phyloP scores from a whole-genome alignment of 1,284 basidiomycete genomes.

The Testicularia cyperi region DNA sequence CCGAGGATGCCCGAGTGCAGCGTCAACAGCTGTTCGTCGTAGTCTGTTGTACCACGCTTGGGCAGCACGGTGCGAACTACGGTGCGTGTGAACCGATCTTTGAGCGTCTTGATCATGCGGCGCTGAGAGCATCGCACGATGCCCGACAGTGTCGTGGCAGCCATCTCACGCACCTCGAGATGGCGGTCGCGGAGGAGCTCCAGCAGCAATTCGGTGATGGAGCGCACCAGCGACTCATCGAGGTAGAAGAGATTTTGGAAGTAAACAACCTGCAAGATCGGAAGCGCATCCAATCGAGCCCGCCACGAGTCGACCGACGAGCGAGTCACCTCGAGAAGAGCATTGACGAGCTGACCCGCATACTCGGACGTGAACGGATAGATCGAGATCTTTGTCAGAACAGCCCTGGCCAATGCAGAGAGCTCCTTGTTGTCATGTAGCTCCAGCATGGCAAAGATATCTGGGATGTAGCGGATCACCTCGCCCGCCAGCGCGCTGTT shows the following conservation, averaged over 20 bases:
- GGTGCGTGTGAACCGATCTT: constrained; percentile 40
- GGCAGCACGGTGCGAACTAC: constrained; percentile 64
- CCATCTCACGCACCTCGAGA: constrained; percentile 58
- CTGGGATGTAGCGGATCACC: constrained; percentile 52
- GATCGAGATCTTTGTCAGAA: constrained; percentile 50
- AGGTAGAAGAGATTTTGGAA: constrained; percentile 58
- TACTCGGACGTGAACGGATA: constrained; percentile 43
- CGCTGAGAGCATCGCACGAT: constrained; percentile 91
- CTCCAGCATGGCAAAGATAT: constrained; percentile 56
- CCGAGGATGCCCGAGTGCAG: constrained; percentile 89
- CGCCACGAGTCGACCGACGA: constrained; percentile 53
- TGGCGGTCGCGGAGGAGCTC: constrained; percentile 51
- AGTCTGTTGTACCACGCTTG: constrained; percentile 66
- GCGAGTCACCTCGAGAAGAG: constrained; percentile 43
- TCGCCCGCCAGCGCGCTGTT: constrained; percentile 45
- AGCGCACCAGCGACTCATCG: constrained; percentile 16
- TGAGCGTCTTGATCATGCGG: constrained; percentile 77
- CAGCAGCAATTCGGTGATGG: constrained; percentile 49
- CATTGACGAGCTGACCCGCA: constrained; percentile 34
- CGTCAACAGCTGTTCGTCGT: constrained; percentile 72
- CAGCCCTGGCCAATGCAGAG: constrained; percentile 39
- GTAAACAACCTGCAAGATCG: constrained; percentile 56
- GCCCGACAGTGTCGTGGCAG: constrained; percentile 71
- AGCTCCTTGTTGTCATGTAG: constrained; percentile 58
- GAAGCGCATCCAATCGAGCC: constrained; percentile 50